These are phyloP conservation scores for Fusarium sp. DNA, from an alignment of 2,329 filamentous ascomycete species.

Conservation along the genomic window DNA sequence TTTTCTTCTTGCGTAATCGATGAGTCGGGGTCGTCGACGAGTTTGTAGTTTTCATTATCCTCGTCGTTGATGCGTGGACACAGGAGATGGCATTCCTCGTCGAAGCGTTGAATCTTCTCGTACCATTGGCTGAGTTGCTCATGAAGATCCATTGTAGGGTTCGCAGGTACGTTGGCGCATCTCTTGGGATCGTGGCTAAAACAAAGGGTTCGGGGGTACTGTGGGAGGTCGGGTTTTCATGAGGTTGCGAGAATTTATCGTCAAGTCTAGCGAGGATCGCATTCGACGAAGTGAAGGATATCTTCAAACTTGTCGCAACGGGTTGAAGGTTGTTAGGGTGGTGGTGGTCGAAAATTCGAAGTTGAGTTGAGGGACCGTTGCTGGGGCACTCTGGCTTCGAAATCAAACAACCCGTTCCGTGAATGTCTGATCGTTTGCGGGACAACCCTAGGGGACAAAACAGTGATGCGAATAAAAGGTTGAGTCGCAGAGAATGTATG, in stretches of 20 bases:
- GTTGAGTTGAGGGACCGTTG: slow-evolving; percentile 23
- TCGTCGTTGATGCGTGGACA: slow-evolving; percentile 73
- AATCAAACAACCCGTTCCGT: slow-evolving; percentile 10
- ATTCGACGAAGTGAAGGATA: background rate
- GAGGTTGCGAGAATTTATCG: background rate
- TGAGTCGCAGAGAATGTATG: background rate
- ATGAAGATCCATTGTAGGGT: slow-evolving; percentile 51
- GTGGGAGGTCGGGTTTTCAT: slow-evolving; percentile 12
- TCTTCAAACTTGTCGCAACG: background rate
- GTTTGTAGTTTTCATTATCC: slow-evolving; percentile 69
- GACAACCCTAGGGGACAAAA: background rate
- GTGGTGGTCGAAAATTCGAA: slow-evolving; percentile 4
- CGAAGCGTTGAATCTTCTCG: slow-evolving; percentile 56
- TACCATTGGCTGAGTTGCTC: slow-evolving; percentile 57
- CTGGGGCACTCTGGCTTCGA: slow-evolving; percentile 23
- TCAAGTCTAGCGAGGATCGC: background rate
- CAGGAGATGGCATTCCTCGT: slow-evolving; percentile 68
- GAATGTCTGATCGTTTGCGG: background rate
- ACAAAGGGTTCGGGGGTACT: slow-evolving; percentile 1
- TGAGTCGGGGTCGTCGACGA: slow-evolving; percentile 59
- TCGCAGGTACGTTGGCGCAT: slow-evolving; percentile 28
- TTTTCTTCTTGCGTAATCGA: slow-evolving; percentile 62
- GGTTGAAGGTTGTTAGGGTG: background rate
- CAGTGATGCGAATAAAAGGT: background rate
- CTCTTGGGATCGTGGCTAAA: slow-evolving; percentile 19